Evolutionary conservation across 495 filamentous ascomycete species (phyloP), one percentile per base, ranked within the genome.

Genomic region (Aspergillus homomorphus): DNA sequence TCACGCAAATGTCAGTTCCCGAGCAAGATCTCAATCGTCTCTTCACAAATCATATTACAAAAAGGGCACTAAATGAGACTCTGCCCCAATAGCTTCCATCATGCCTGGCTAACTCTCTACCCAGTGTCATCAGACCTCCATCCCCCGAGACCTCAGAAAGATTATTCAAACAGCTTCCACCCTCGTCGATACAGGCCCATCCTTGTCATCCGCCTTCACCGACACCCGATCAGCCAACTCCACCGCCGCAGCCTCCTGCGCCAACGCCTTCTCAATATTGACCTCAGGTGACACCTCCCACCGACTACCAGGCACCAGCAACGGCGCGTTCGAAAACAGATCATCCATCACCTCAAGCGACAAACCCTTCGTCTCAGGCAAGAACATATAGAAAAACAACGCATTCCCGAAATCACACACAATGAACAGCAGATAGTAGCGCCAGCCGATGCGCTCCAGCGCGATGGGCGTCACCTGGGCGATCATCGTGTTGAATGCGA

Each of bases 401-500:
- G 83, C 82, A 64, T 85, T 68, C 0, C 57, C 57, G 43, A 68
- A 68, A 22, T 63, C 60, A 43, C 63, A 63, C 9, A 66, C 73
- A 52, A 80, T 73, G 64, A 83, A 84, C 12, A 83, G 59, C 23
- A 81, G 59, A 56, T 83, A 83, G 59, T 69, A 84, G 43, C 62
- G 62, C 71, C 75, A 83, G 5, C 72, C 68, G 41, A 78, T 65
- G 8, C 63, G 53, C 2, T 69, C 70, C 57, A 84, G 77, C 12
- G 79, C 82, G 26, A 78, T 72, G 26, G 72, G 73, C 14, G 80
- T 85, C 16, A 85, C 73, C 62, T 87, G 83, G 0, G 82, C 82
- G 61, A 87, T 85, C 73, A 87, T 77, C 3, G 84, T 85, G 68
- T 86, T 87, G 73, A 87, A 85, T 22, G 81, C 83, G 58, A 86